phyloP scores from a whole-genome alignment of 345 rosid genomes.

The Salix dunnii region DNA sequence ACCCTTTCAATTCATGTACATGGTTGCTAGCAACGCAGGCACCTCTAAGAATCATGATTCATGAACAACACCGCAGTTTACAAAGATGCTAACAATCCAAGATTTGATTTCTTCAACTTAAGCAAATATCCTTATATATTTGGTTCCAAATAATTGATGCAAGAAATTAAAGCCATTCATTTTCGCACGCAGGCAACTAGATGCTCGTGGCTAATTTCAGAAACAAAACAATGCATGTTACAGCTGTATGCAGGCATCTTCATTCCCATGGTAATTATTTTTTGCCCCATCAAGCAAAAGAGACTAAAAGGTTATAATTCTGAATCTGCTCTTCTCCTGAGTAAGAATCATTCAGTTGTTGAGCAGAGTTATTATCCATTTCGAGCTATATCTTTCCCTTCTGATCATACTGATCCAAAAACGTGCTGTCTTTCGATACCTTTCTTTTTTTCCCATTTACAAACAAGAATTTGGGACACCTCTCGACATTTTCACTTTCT shows the following conservation, averaged over 20 bases:
- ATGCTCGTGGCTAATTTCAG: too few relatives aligned
- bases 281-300: not conserved
- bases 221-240: not conserved
- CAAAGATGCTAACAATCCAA: too few relatives aligned
- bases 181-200: too few relatives aligned
- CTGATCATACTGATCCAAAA: not conserved
- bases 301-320: not conserved
- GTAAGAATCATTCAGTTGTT: not conserved
- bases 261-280: not conserved
- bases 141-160: too few relatives aligned
- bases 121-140: too few relatives aligned
- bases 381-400: not conserved
- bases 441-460: not conserved
- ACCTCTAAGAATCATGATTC: too few relatives aligned
- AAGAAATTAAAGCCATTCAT: too few relatives aligned
- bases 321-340: not conserved
- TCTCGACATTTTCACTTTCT: not conserved
- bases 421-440: constrained; percentile 3
- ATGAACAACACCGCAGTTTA: too few relatives aligned
- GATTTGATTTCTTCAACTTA: too few relatives aligned
- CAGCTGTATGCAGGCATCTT: not conserved
- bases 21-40: too few relatives aligned
- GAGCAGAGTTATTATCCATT: not conserved
- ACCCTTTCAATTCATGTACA: too few relatives aligned
- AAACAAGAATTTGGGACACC: not conserved